These are phyloP conservation scores for Coemansia sp. DNA, from an alignment of 192 early-diverging fungal species.

Conservation along the genomic window DNA sequence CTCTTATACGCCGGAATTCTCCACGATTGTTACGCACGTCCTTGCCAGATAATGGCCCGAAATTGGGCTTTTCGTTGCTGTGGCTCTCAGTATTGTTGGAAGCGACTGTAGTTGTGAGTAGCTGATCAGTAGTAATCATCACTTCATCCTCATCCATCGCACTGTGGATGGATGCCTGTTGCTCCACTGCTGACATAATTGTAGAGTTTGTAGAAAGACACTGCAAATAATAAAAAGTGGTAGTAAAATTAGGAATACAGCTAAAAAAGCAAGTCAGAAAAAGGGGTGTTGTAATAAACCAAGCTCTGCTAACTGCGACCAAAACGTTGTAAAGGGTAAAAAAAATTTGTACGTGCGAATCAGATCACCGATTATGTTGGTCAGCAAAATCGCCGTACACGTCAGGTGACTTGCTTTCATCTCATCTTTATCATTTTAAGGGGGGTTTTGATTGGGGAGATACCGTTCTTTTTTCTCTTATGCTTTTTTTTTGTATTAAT, in stretches of 20 bases:
- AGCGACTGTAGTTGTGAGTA: constrained; percentile 34
- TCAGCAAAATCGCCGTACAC: constrained; percentile 1
- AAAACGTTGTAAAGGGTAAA: not conserved
- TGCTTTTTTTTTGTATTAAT: not conserved
- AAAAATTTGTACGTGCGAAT: constrained; percentile 9
- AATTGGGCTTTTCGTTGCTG: constrained; percentile 62
- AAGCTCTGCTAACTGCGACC: not conserved
- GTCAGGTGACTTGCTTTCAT: constrained; percentile 3
- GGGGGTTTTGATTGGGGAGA: not conserved
- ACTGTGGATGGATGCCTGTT: constrained; percentile 10
- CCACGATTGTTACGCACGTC: constrained; percentile 43
- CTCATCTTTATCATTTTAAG: not conserved
- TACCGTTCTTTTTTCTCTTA: not conserved
- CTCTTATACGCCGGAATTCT: constrained; percentile 78
- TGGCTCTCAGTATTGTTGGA: not conserved
- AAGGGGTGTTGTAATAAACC: not conserved
- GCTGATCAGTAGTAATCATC: constrained; percentile 62
- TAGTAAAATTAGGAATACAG: not conserved
- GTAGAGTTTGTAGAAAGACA: constrained; percentile 1
- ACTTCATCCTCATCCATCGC: constrained; percentile 61
- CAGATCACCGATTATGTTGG: constrained; percentile 1
- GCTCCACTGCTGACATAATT: constrained; percentile 20
- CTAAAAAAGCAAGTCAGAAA: not conserved
- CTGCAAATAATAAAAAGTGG: constrained; percentile 5
- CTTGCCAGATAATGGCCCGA: constrained; percentile 61